Evolutionary conservation across 2,329 filamentous ascomycete species (phyloP).

Genomic region (Colletotrichum sp.): DNA sequence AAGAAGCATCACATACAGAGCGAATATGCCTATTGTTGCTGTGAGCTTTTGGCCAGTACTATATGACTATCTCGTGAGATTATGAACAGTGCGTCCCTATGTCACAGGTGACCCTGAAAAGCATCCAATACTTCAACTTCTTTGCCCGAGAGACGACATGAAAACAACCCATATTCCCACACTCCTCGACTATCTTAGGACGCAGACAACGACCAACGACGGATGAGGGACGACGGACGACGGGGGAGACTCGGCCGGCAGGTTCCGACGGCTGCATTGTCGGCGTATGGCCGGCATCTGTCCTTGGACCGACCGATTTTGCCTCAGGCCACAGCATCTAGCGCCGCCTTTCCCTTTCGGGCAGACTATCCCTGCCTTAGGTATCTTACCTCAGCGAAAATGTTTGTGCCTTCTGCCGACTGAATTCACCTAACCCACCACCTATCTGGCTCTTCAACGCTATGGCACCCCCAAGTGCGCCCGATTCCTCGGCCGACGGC

Average conservation of each 20-base stretch:
- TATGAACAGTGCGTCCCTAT: not conserved
- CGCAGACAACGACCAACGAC: not conserved
- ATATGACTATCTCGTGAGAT: not conserved
- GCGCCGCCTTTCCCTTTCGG: not conserved
- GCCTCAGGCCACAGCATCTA: not conserved
- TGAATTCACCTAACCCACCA: conserved; percentile 17
- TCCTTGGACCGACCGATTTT: not conserved
- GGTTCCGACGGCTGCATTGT: not conserved
- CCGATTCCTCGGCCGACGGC: not conserved
- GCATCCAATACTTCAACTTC: not conserved
- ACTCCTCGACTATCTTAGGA: not conserved
- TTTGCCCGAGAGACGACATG: not conserved
- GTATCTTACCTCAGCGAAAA: not conserved
- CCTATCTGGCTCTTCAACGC: not conserved
- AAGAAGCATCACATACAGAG: not conserved
- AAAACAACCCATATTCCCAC: not conserved
- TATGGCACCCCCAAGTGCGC: not conserved
- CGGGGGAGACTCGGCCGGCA: not conserved
- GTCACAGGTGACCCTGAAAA: not conserved
- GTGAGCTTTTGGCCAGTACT: not conserved
- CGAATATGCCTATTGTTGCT: not conserved
- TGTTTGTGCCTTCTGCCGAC: not conserved
- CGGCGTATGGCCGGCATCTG: not conserved
- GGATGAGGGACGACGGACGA: not conserved
- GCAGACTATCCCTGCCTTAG: not conserved